Conservation (phyloP, 495 filamentous ascomycete genomes). For the Tuber magnatum region DNA sequence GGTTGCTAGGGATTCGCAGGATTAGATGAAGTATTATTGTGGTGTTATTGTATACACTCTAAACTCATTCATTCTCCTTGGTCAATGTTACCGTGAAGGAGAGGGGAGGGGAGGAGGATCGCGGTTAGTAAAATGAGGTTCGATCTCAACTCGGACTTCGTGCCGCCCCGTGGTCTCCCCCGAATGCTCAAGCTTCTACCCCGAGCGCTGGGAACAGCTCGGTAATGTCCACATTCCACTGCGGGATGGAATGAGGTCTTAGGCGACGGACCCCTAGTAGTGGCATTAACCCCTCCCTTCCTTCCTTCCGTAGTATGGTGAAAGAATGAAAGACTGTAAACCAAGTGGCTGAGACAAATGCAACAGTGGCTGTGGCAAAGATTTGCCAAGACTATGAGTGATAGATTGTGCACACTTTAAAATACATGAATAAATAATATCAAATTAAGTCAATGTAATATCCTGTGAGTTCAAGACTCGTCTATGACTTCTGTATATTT, state of each 20-base stretch:
- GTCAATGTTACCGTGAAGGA: neutral
- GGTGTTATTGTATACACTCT: neutral
- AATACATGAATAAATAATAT: too few relatives aligned
- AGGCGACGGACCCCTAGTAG: neutral
- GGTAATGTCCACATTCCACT: neutral
- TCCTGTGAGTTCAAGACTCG: too few relatives aligned
- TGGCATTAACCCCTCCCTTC: conserved; percentile 9
- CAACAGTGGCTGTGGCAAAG: too few relatives aligned
- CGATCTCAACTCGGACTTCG: neutral
- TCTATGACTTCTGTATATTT: too few relatives aligned
- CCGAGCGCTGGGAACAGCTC: neutral
- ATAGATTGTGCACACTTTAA: too few relatives aligned
- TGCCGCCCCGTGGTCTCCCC: neutral
- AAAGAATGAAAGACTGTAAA: too few relatives aligned
- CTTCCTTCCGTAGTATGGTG: too few relatives aligned
- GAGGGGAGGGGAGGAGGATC: neutral
- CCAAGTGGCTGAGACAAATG: too few relatives aligned
- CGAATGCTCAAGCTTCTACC: neutral
- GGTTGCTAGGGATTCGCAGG: too few relatives aligned
- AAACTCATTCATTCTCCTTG: neutral
- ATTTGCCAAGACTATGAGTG: too few relatives aligned
- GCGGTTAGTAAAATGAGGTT: too few relatives aligned
- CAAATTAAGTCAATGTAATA: too few relatives aligned
- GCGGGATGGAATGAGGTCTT: neutral
- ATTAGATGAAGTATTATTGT: neutral